Evolutionary conservation across 1,139 yeast species (phyloP), one percentile per base, ranked within the genome.

Genomic region (Pichia sp.): DNA sequence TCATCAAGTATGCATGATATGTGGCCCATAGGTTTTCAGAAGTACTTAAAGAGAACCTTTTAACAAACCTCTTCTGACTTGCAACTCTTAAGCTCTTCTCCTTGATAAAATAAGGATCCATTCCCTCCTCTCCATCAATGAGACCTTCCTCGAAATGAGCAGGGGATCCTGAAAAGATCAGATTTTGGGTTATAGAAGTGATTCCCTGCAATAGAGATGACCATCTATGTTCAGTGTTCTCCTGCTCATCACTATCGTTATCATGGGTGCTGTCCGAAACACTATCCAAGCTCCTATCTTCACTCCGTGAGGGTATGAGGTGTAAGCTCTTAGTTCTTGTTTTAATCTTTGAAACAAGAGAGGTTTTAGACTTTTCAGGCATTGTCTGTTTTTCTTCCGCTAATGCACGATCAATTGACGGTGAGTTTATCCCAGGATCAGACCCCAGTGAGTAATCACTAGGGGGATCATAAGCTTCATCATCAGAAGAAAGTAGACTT

Each of bases 1-100:
- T 72, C 42, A 73, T 77, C 22, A 87, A 58, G 56, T 85, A 84
- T 7, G 83, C 71, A 51, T 74, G 79, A 52, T 84, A 88, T 1
- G 86, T 69, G 0, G 94, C 78, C 1, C 79, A 58, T 38, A 88
- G 62, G 7, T 56, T 55, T 31, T 73, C 76, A 3, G 65, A 58
- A 1, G 65, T 67, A 7, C 69, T 64, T 11, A 86, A 60, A 0
- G 91, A 74, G 51, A 88, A 88, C 50, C 79, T 83, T 2, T 62
- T 55, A 38, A 74, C 66, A 55, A 78, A 88, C 40, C 84, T 64
- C 17, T 51, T 56, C 39, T 65, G 70, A 22, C 74, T 74, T n/a
- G 58, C 59, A 3, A 53, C 58, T 32, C 77, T 60, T 18, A 69
- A 72, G 6, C 61, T 62, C 2, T 41, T 30, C 34, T 55, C 61